phyloP scores from a whole-genome alignment of 768 basidiomycete genomes.

The Pleurotus djamor region DNA sequence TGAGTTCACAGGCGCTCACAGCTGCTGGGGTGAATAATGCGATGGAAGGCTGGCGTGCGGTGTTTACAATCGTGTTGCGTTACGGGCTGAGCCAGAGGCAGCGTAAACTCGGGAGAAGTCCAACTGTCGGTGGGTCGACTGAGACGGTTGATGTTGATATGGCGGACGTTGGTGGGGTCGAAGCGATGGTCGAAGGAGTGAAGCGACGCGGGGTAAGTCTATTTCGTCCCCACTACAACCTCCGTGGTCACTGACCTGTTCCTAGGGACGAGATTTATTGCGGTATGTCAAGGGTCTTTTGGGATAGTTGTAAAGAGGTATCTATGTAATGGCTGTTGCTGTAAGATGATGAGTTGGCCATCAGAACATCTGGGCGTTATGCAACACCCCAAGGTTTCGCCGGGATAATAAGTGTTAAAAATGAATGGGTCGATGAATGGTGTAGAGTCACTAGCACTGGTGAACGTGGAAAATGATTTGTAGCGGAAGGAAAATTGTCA shows the following conservation, averaged over 20 bases:
- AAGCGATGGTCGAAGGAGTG: conserved; percentile 75
- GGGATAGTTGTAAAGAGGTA: conserved; percentile 27
- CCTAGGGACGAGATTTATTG: conserved; percentile 66
- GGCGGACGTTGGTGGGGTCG: conserved; percentile 48
- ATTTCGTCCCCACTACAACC: conserved; percentile 20
- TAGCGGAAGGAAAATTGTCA: neutral
- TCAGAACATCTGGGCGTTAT: neutral
- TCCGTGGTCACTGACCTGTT: conserved; percentile 3
- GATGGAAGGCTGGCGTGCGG: conserved; percentile 80
- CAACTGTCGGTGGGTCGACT: neutral
- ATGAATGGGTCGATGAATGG: no score
- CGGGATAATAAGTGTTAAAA: no score
- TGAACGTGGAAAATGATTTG: neutral
- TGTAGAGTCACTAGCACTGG: neutral
- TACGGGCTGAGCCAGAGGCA: conserved; percentile 64
- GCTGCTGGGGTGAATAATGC: conserved; percentile 16
- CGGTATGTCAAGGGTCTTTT: conserved; percentile 70
- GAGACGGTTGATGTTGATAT: conserved; percentile 6
- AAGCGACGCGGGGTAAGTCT: conserved; percentile 70
- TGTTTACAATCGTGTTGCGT: conserved; percentile 65
- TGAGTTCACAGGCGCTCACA: conserved; percentile 14
- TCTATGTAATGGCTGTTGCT: neutral
- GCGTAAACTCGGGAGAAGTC: conserved; percentile 24
- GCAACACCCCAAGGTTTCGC: neutral
- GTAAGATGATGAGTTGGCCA: neutral